Percentiles rank a stretch among this genome's conserved stretches.
Conservation (phyloP, 495 filamentous ascomycete genomes). For the Talaromyces stipitatus region DNA sequence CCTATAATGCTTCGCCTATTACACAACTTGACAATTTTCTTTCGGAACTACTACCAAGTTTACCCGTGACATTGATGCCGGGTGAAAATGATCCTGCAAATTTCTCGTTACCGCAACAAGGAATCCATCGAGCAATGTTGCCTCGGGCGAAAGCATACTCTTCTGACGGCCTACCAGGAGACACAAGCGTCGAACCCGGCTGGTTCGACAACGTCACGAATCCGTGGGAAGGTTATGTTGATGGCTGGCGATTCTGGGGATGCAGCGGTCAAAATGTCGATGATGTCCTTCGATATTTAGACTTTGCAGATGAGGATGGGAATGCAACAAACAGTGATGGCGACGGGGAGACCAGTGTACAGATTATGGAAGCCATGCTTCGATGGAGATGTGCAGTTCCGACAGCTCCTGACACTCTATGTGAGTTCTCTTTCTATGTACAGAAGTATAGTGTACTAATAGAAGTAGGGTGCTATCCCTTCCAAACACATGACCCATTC, state of each 20-base stretch:
- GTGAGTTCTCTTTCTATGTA: slow-evolving; percentile 43
- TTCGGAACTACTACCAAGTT: slow-evolving; percentile 65
- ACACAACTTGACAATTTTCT: slow-evolving; percentile 79
- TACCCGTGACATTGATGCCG: slow-evolving; percentile 75
- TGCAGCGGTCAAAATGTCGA: slow-evolving; percentile 88
- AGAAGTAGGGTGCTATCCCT: slow-evolving; percentile 81
- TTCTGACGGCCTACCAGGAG: slow-evolving; percentile 38
- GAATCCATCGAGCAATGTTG: slow-evolving; percentile 77
- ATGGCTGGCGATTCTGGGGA: slow-evolving; percentile 78
- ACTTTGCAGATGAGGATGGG: slow-evolving; percentile 25
- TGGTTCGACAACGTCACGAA: slow-evolving; percentile 93
- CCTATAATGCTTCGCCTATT: slow-evolving; percentile 80
- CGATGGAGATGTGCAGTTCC: slow-evolving; percentile 89
- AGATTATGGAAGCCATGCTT: slow-evolving; percentile 86
- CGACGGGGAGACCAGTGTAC: slow-evolving; percentile 61
- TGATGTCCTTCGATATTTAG: slow-evolving; percentile 85
- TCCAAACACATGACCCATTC: slow-evolving; percentile 85
- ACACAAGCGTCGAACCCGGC: slow-evolving; percentile 43
- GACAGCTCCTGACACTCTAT: slow-evolving; percentile 92
- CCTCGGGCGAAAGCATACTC: slow-evolving; percentile 61
- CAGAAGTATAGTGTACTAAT: too few species aligned
- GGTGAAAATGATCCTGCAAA: slow-evolving; percentile 74
- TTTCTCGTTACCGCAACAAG: slow-evolving; percentile 70
- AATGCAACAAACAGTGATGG: slow-evolving; percentile 16
- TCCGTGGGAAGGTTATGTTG: slow-evolving; percentile 82